Base-by-base conservation (phyloP, 345 rosid genomes). In the Euphorbia lathyris region DNA sequence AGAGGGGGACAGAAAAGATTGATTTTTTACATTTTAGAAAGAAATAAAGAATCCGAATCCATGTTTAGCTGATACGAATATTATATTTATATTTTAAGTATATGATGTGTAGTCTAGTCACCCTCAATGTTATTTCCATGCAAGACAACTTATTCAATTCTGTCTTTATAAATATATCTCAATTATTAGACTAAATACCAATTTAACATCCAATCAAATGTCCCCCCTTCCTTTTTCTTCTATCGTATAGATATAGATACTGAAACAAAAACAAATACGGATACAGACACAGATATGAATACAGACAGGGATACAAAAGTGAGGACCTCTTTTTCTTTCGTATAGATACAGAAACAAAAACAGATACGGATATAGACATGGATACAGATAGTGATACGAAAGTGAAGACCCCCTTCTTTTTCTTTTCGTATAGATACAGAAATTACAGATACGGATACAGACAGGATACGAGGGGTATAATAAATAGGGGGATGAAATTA, bases 51-150 rank as follows among this genome's bases (percentile, higher is more conserved):
- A 79, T 72, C 80, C 74, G 81, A 76, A 79, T 72, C 79, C 74
- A 75, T 72, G 74, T 40, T 77, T 63, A 70, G 82, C 76, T 81
- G 77, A 80, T 77, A 80, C 68, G 69, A 78, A 74, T 71, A 56
- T 58, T 9, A 22, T 22, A 22, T 22, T 22, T 55, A 55, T 0
- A 20, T 2, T 2, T 34, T 34, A 34, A 34, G 38, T 7, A 34
- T 34, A 7, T 34, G 38, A 2, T 2, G 38, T 67, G 84, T 66
- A 82, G 43, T 76, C 69, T 65, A 70, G 78, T 75, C 87, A 76
- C 75, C 50, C 72, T 79, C 74, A 66, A 57, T 67, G 84, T 65
- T 80, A 80, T 78, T 64, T 74, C 72, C 85, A 81, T 82, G 81
- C 82, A 81, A 74, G 82, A 69, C 86, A 83, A 68, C 74, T 75